Conservation (phyloP, 1,139 yeast species). For the Candida gigantensis region DNA sequence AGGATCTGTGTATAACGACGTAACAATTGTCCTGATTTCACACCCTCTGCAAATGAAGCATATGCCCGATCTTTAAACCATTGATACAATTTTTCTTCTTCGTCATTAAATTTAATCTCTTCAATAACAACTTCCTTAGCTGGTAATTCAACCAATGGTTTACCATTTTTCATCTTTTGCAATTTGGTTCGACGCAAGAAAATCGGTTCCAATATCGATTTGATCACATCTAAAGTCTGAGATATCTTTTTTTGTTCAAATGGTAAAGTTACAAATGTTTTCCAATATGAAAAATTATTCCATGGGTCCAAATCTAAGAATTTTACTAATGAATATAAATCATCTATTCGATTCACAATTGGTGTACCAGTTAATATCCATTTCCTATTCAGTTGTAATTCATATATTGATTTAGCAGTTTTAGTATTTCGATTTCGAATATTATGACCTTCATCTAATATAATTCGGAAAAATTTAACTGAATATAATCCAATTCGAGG, state of each 20-base stretch:
- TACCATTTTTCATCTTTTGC: conserved; percentile 78
- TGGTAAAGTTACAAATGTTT: conserved; percentile 80
- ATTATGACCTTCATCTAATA: conserved; percentile 90
- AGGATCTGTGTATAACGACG: conserved; percentile 77
- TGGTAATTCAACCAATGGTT: conserved; percentile 75
- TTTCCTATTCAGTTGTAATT: conserved; percentile 60
- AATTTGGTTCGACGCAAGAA: conserved; percentile 82
- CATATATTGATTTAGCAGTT: conserved; percentile 78
- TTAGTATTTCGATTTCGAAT: conserved; percentile 80
- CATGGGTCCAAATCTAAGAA: conserved; percentile 84
- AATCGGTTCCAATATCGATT: conserved; percentile 81
- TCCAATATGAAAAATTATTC: conserved; percentile 88
- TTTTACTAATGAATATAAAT: conserved; percentile 74
- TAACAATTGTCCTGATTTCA: conserved; percentile 68
- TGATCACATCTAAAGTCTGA: conserved; percentile 79
- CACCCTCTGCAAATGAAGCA: conserved; percentile 61
- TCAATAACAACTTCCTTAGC: conserved; percentile 72
- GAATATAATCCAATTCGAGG: conserved; percentile 62
- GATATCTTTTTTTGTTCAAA: conserved; percentile 72
- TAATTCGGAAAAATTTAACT: conserved; percentile 73
- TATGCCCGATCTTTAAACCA: conserved; percentile 73
- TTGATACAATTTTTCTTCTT: conserved; percentile 67
- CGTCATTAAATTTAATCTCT: conserved; percentile 61
- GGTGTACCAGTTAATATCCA: conserved; percentile 98
- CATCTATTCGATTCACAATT: conserved; percentile 85